Evolutionary conservation across 106 monocot genomes (phyloP).

Genomic region (Xerophyta viscosa): DNA sequence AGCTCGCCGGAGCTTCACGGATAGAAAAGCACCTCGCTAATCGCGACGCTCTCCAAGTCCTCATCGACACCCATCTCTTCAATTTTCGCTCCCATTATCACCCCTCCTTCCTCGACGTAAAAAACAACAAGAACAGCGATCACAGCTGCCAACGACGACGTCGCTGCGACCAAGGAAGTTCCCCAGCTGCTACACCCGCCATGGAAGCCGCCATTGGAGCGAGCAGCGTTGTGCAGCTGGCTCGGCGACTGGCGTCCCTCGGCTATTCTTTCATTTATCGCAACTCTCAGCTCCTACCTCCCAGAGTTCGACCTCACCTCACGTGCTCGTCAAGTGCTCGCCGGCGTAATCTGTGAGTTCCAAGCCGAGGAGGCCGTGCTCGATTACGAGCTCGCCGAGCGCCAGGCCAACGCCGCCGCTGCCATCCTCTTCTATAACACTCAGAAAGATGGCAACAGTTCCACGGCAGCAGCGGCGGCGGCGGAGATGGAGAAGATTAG

Average conservation of each 20-base stretch:
- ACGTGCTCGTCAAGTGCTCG: not conserved
- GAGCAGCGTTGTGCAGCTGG: slow-evolving; percentile 9
- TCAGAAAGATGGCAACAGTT: not conserved
- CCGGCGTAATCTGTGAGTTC: not conserved
- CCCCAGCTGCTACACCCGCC: slow-evolving; percentile 3
- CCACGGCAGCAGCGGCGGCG: not conserved
- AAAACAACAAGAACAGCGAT: too few species aligned
- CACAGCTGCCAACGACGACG: too few species aligned
- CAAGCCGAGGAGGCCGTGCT: slow-evolving; percentile 4
- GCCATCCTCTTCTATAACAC: not conserved
- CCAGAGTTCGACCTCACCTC: not conserved
- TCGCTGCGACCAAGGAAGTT: too few species aligned
- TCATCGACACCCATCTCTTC: slow-evolving; percentile 1
- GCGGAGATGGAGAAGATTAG: slow-evolving; percentile 21
- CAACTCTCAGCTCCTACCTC: not conserved
- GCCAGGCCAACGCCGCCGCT: slow-evolving; percentile 13
- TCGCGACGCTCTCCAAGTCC: not conserved
- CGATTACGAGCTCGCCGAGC: slow-evolving; percentile 10
- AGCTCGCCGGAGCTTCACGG: not conserved
- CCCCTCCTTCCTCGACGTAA: not conserved
- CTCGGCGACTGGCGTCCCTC: slow-evolving; percentile 17
- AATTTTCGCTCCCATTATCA: slow-evolving; percentile 2
- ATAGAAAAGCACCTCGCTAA: not conserved
- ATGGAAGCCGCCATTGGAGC: slow-evolving; percentile 9
- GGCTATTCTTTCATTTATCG: slow-evolving; percentile 2